Evolutionary conservation across 768 basidiomycete species (phyloP).

Genomic region (Lentinula guzmanii): DNA sequence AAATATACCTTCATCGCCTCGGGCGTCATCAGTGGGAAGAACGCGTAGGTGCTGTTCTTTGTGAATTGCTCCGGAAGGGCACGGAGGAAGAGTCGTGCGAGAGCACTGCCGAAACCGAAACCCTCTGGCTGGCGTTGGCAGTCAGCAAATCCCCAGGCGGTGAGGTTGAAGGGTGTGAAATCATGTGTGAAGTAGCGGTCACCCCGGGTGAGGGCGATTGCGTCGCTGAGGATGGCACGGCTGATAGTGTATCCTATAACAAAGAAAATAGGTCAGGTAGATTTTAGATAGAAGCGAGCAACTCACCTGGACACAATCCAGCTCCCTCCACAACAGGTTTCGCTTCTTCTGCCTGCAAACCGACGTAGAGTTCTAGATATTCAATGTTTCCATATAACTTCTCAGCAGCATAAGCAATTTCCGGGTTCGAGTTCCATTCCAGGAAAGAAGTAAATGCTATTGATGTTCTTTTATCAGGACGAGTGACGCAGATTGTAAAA

Average conservation of each 20-base stretch:
- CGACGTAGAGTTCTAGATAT: slow-evolving; percentile 74
- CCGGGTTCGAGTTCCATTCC: slow-evolving; percentile 76
- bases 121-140: slow-evolving; percentile 69
- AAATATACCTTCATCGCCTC: slow-evolving; percentile 57
- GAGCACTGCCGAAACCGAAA: slow-evolving; percentile 59
- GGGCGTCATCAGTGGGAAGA: slow-evolving; percentile 88
- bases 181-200: slow-evolving; percentile 81
- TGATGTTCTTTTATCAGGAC: neutral
- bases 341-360: slow-evolving; percentile 72
- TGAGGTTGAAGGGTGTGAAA: slow-evolving; percentile 75
- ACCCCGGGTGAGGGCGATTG: slow-evolving; percentile 80
- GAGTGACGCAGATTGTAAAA: neutral
- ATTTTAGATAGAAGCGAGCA: neutral
- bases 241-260: slow-evolving; percentile 69
- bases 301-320: slow-evolving; percentile 74
- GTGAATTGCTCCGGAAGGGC: slow-evolving; percentile 66
- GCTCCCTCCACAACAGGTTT: slow-evolving; percentile 75
- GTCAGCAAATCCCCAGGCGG: slow-evolving; percentile 81
- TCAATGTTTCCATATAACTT: slow-evolving; percentile 74
- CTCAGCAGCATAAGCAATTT: slow-evolving; percentile 67
- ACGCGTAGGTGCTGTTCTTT: slow-evolving; percentile 69
- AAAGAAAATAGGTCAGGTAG: neutral
- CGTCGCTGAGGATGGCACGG: slow-evolving; percentile 81
- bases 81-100: slow-evolving; percentile 70
- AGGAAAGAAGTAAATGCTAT: slow-evolving; percentile 63